A percentile compares a stretch with the other conserved stretches of the same genome.
Conservation (phyloP, 192 early-diverging fungal species). For the Diversispora epigaea region DNA sequence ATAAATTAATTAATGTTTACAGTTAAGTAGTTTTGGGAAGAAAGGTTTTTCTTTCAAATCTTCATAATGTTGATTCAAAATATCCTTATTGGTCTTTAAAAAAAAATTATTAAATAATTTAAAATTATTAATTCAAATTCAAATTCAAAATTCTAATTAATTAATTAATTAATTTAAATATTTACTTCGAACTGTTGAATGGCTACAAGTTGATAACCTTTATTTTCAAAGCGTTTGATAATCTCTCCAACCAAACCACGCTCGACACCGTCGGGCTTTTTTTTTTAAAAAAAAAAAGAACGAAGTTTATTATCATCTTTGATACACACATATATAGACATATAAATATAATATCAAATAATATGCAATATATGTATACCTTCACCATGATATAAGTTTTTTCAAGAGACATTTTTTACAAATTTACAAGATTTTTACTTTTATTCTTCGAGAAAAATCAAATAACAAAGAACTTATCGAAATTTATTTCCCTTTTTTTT, state of each 20-base stretch:
- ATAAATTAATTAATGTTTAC: not conserved
- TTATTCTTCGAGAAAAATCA: not conserved
- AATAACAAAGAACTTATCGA: too few species aligned
- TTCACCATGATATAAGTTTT: constrained; percentile 64
- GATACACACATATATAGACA: too few species aligned
- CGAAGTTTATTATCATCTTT: not conserved
- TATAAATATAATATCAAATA: not conserved
- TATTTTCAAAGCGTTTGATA: constrained; percentile 88
- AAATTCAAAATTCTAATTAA: not conserved
- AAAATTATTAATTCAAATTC: not conserved
- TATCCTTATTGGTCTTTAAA: constrained; percentile 30
- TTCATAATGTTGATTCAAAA: constrained; percentile 75
- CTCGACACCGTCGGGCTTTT: constrained; percentile 54
- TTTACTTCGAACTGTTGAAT: constrained; percentile 66
- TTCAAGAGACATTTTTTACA: not conserved
- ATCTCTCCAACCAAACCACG: constrained; percentile 91
- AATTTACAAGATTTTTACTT: not conserved
- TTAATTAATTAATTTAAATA: not conserved
- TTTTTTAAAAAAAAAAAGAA: not conserved
- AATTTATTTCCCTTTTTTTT: too few species aligned
- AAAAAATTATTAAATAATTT: not conserved
- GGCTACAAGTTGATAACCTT: constrained; percentile 87
- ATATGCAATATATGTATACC: constrained; percentile 23
- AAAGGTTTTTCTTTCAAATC: constrained; percentile 85
- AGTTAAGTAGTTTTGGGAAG: constrained; percentile 79